Evolutionary conservation across 805 yeast species (phyloP).

Genomic region (Monosporozyma aerobia): DNA sequence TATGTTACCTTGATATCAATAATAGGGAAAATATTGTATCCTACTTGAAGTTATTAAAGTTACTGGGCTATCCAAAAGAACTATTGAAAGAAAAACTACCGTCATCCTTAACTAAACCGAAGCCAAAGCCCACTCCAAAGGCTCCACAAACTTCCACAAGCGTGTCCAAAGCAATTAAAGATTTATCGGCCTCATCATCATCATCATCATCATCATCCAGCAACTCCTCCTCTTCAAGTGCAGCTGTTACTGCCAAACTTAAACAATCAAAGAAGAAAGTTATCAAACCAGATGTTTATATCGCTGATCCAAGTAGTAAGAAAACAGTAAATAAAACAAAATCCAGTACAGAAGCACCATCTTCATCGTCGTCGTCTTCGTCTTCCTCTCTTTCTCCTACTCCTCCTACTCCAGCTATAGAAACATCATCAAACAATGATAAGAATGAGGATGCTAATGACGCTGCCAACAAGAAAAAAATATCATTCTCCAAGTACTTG

Average conservation of each 20-base stretch:
- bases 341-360: background rate
- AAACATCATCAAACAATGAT: background rate
- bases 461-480: constrained; percentile 23
- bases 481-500: constrained; percentile 28
- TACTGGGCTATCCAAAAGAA: constrained; percentile 15
- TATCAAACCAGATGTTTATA: constrained; percentile 5
- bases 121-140: background rate
- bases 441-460: background rate
- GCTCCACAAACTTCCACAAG: background rate
- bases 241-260: background rate
- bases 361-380: background rate
- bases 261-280: background rate
- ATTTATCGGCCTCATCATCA: background rate
- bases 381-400: background rate
- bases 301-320: constrained; percentile 7
- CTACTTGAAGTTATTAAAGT: constrained; percentile 16
- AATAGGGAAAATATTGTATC: constrained; percentile 18
- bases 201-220: background rate
- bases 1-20: constrained; percentile 21
- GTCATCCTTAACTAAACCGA: constrained; percentile 1
- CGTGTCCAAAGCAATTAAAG: background rate
- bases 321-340: background rate
- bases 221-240: background rate
- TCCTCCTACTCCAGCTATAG: background rate
- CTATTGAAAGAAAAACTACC: constrained; percentile 5